A percentile compares a stretch with the other conserved stretches of the same genome.
phyloP scores from a whole-genome alignment of 768 basidiomycete species.

The Sporobolomyces roseus region DNA sequence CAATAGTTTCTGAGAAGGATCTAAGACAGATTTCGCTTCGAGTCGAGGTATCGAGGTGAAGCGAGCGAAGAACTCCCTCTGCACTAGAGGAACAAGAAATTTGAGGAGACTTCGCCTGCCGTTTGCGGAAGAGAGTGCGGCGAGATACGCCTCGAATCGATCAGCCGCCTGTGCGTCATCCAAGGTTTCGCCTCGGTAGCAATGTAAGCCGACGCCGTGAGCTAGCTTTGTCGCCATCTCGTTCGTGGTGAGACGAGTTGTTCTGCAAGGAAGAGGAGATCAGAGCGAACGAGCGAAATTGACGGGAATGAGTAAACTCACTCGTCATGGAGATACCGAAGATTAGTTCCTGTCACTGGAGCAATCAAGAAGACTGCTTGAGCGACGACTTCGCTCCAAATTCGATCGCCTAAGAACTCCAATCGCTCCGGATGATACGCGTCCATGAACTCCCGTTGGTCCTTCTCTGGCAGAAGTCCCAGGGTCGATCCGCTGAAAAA shows the following conservation, averaged over 20 bases:
- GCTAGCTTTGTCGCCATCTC: neutral
- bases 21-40: neutral
- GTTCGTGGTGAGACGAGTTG: neutral
- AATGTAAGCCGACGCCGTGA: neutral
- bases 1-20: no score
- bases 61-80: neutral
- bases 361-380: neutral
- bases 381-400: neutral
- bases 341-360: neutral
- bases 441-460: neutral
- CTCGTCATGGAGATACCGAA: neutral
- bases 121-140: neutral
- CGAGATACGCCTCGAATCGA: slow-evolving; percentile 18
- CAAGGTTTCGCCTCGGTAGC: neutral
- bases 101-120: neutral
- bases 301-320: neutral
- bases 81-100: slow-evolving; percentile 14
- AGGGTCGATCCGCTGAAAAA: neutral
- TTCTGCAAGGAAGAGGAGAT: neutral
- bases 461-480: neutral
- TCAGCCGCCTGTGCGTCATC: neutral
- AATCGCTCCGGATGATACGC: slow-evolving; percentile 19
- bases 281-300: neutral
- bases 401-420: slow-evolving; percentile 15
- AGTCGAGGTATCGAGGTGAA: neutral